A percentile compares a stretch with the other conserved stretches of the same genome.
These are phyloP conservation scores for Nymphaea colorata DNA, from an alignment of 164 flowering plant genomes.

Conservation along the genomic window DNA sequence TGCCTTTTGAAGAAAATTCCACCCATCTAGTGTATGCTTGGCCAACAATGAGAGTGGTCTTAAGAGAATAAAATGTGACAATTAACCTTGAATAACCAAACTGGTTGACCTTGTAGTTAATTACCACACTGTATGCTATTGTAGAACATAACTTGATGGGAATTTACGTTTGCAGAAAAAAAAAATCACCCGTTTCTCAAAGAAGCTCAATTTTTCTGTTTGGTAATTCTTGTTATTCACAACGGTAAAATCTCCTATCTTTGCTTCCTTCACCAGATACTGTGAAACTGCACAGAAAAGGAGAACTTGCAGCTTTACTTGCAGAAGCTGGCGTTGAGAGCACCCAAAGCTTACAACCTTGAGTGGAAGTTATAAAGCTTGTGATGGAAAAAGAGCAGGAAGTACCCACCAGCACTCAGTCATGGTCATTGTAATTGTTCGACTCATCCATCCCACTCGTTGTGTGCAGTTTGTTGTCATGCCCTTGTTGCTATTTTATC, in stretches of 20 bases:
- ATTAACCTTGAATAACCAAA: neutral
- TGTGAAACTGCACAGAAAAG: conserved; percentile 52
- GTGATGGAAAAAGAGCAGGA: neutral
- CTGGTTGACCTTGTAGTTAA: neutral
- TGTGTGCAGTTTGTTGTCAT: neutral
- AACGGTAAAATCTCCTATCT: too few species aligned
- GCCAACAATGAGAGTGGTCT: neutral
- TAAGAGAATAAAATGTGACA: neutral
- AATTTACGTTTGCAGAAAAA: too few species aligned
- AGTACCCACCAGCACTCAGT: neutral
- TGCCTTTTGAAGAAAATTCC: neutral
- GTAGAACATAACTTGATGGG: too few species aligned
- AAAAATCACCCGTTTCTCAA: too few species aligned
- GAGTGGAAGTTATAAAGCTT: neutral
- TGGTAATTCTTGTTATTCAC: too few species aligned
- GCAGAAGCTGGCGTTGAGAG: conserved; percentile 38
- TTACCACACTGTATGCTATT: too few species aligned
- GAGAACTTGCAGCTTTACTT: conserved; percentile 56
- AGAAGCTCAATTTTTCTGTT: too few species aligned
- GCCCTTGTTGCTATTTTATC: neutral
- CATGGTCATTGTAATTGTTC: too few species aligned
- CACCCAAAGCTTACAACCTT: conserved; percentile 19
- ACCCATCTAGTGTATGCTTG: too few species aligned
- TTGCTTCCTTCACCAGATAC: conserved; percentile 38
- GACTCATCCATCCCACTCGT: neutral